phyloP scores from a whole-genome alignment of 176 grass and related monocot species.

The Avena eriantha region DNA sequence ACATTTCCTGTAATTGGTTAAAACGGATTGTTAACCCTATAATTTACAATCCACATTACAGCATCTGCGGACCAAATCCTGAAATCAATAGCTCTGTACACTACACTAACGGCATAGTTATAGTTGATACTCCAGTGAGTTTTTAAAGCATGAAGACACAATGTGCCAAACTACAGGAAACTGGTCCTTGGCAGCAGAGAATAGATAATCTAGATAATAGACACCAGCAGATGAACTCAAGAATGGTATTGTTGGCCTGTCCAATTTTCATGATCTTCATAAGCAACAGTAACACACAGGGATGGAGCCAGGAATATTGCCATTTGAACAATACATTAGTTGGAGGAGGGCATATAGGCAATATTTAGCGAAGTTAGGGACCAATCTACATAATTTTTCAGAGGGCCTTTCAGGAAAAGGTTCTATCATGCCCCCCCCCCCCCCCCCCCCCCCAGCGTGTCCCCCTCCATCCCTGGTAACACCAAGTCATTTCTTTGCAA shows the following conservation, averaged over 20 bases:
- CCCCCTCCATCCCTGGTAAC: not conserved
- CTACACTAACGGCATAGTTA: not conserved
- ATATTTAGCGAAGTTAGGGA: no score
- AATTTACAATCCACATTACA: not conserved
- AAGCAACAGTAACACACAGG: not conserved
- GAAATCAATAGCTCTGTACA: not conserved
- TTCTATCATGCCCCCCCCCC: no score
- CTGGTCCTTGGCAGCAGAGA: not conserved
- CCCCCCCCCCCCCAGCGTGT: no score
- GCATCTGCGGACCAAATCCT: not conserved
- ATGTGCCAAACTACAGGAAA: conserved; percentile 2
- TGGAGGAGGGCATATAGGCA: no score
- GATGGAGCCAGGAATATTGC: no score
- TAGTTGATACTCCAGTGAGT: conserved; percentile 8
- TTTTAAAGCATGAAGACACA: not conserved
- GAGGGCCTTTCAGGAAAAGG: no score
- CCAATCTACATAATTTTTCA: no score
- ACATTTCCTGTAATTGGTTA: not conserved
- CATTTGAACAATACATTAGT: no score
- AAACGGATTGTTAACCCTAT: not conserved
- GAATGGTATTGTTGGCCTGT: not conserved
- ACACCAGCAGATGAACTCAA: conserved; percentile 26
- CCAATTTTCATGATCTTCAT: conserved; percentile 3
- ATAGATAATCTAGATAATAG: not conserved
- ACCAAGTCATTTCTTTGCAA: not conserved